Percentiles rank a stretch among this genome's conserved stretches.
These are phyloP conservation scores for Fusarium subtropicale DNA, from an alignment of 2,329 filamentous ascomycete genomes.

Conservation along the genomic window DNA sequence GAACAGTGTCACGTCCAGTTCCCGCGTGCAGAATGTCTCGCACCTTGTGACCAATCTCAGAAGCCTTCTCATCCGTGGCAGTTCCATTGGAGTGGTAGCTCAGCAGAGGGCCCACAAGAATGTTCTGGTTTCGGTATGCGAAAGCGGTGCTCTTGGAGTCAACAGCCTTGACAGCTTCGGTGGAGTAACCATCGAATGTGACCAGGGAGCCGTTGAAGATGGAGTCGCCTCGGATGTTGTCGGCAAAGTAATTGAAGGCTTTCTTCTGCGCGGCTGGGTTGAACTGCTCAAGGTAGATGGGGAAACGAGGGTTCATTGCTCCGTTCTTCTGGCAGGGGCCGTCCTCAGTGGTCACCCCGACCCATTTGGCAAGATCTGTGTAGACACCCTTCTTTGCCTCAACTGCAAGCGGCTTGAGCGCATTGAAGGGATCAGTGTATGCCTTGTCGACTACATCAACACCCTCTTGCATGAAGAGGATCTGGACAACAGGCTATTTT, in stretches of 20 bases:
- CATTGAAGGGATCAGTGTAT: conserved; percentile 58
- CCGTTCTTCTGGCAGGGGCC: conserved; percentile 39
- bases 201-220: conserved; percentile 53
- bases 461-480: conserved; percentile 59
- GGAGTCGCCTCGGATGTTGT: conserved; percentile 11
- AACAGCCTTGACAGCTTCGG: conserved; percentile 49
- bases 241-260: conserved; percentile 27
- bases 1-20: conserved; percentile 12
- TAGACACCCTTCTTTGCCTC: conserved; percentile 38
- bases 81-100: conserved; percentile 21
- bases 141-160: conserved; percentile 24
- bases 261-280: conserved; percentile 26
- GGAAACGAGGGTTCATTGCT: conserved; percentile 40
- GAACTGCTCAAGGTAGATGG: conserved; percentile 37
- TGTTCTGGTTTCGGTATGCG: conserved; percentile 34
- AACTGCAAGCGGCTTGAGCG: conserved; percentile 54
- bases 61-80: conserved; percentile 24
- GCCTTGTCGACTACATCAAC: conserved; percentile 53
- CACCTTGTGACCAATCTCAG: conserved; percentile 27
- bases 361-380: conserved; percentile 37
- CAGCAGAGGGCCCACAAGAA: conserved; percentile 36
- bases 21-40: conserved; percentile 29
- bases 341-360: conserved; percentile 20
- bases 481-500: conserved; percentile 54
- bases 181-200: conserved; percentile 67